Evolutionary conservation across 306 rosid genomes (phyloP), one percentile per base, ranked within the genome.

Genomic region (Quercus mongolica): DNA sequence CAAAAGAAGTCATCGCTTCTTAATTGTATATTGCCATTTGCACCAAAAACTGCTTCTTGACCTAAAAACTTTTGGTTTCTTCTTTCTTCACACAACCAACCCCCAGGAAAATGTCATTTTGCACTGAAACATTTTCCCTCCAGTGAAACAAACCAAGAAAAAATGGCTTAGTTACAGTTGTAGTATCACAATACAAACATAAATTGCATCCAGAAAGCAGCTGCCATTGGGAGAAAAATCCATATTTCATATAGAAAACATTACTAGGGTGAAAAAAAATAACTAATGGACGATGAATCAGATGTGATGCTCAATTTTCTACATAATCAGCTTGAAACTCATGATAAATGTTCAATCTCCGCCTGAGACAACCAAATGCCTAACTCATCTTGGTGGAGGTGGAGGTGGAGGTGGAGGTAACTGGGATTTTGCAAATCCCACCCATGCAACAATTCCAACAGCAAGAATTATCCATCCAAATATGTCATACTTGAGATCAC

Each of bases 361-460:
- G 5, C 25, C 14, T 4, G 44, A 30, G 30, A 67, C 44, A 64
- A 55, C 55, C n/a, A 77, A 75, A 80, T 71, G 71, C 65, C 80
- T 73, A 30, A 44, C 76, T 85, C 84, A 89, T 80, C 82, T 71
- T 11, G 89, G 85, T 51, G 88, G 74, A 10, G 89, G 85, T 51
- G 88, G 84, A 10, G 89, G 85, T 51, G 88, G 84, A 25, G 91
- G 88, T 0, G 90, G 88, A 25, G 88, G 80, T 63, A 82, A 35
- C 11, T 84, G 82, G 1, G 94, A 74, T 57, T 90, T 90, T 4
- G 88, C 86, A 28, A 89, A 87, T 63, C 93, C 93, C 31, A 85
- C 88, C 93, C 94, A 90, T 33, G 91, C 84, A 76, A 90, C 91
- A 82, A 90, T 86, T 69, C 87, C 90, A 75, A 87, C 91, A 70